Evolutionary conservation across 345 rosid species (phyloP), one percentile per base, ranked within the genome.

Genomic region (Aquilaria yunnanensis): DNA sequence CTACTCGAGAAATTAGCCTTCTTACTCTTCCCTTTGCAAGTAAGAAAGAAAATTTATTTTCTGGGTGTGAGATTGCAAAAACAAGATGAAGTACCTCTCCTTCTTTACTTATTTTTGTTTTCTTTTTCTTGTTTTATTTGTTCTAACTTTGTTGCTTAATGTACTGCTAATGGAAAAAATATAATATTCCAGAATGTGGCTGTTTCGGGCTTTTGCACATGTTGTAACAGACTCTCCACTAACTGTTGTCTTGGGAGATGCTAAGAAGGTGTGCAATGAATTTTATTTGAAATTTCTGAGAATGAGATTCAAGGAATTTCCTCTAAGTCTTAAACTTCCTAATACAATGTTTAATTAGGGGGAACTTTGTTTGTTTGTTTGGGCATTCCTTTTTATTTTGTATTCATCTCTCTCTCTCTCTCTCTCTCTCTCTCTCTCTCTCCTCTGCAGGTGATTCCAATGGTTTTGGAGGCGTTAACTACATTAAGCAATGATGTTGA

Each of bases 211-310:
- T 61, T 83, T 82, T 60, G 82, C 89, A 1, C 91, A 90, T 73
- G 68, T 94, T 70, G 69, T 90, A 53, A 72, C 83, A 14, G 81
- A 83, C 13, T 81, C 90, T 67, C 97, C 97, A 61, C 51, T 82
- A 49, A 63, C 77, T 33, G 89, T 78, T 74, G 70, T 94, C 73
- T 56, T 82, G 78, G 80, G 76, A 61, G 85, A 88, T 61, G 80
- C 88, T 32, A 83, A 77, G 76, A 83, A 83, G 95, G 97, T 94
- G 45, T 67, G 79, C 64, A 48, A 32, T 55, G 53, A n/a, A 23
- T 62, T 14, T 14, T 62, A n/a, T 51, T 23, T 50, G 14, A 45
- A 41, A 48, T n/a, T 68, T 52, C 34, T 58, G 45, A 37, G 7
- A 37, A 9, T 37, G 7, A 37, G 43, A 37, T 37, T 37, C 3